Evolutionary conservation across 371 early-diverging fungal genomes (phyloP).

Genomic region (Mucor mucedo): DNA sequence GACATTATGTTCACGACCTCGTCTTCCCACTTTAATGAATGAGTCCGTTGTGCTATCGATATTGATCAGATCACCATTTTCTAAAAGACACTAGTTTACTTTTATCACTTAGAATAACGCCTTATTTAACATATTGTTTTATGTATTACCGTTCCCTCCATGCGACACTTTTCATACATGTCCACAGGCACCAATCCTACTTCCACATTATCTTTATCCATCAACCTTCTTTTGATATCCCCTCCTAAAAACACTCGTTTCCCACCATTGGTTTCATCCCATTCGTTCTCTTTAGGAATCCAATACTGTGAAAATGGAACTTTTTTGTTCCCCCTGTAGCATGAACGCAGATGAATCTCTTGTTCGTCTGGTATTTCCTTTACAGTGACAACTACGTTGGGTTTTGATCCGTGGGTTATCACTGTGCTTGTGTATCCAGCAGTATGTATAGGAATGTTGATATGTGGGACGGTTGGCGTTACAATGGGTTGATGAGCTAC

Average conservation of each 20-base stretch:
- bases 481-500: background rate
- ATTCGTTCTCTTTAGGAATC: slow-evolving; percentile 46
- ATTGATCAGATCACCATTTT: slow-evolving; percentile 38
- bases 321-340: slow-evolving; percentile 17
- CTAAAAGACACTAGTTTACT: slow-evolving; percentile 33
- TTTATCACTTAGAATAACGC: background rate
- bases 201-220: slow-evolving; percentile 9
- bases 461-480: background rate
- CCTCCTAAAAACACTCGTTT: slow-evolving; percentile 29
- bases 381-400: background rate
- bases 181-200: slow-evolving; percentile 24
- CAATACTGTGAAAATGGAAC: slow-evolving; percentile 38
- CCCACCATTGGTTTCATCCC: slow-evolving; percentile 39
- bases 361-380: background rate
- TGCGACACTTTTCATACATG: slow-evolving; percentile 34
- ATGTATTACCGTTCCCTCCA: slow-evolving; percentile 40
- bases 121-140: too few species aligned
- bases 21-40: slow-evolving; percentile 30
- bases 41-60: slow-evolving; percentile 19
- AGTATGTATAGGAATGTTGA: background rate
- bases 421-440: background rate
- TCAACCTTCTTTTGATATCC: background rate
- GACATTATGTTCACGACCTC: slow-evolving; percentile 25
- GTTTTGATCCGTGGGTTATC: background rate
- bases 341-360: slow-evolving; percentile 5